Conservation (phyloP, 306 rosid species). For the Coriaria nepalensis region DNA sequence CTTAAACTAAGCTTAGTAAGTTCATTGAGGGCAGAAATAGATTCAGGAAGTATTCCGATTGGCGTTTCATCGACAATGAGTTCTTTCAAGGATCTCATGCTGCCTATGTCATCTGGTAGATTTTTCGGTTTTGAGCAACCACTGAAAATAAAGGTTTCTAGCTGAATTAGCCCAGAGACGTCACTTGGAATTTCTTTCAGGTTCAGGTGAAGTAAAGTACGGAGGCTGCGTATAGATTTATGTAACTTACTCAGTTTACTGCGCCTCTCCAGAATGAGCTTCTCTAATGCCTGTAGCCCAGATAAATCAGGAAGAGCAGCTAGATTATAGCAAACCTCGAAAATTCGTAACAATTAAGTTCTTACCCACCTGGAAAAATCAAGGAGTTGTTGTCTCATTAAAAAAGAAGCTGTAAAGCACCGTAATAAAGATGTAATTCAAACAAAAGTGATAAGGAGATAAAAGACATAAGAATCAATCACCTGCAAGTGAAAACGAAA, state of each 20-base stretch:
- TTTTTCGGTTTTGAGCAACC: constrained; percentile 26
- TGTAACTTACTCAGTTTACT: constrained; percentile 26
- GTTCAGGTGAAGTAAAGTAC: constrained; percentile 31
- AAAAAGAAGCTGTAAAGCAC: too few relatives aligned
- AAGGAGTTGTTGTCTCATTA: neutral
- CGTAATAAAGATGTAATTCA: too few relatives aligned
- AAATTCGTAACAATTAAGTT: constrained; percentile 41
- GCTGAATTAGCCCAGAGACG: constrained; percentile 39
- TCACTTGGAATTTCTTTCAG: constrained; percentile 32
- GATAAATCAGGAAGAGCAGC: constrained; percentile 43
- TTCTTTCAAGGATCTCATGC: constrained; percentile 28
- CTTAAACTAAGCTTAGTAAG: constrained; percentile 35
- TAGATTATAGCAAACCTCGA: constrained; percentile 21
- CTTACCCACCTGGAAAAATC: constrained; percentile 31
- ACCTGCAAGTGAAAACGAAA: constrained; percentile 8
- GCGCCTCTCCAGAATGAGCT: constrained; percentile 38
- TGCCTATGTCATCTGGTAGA: constrained; percentile 33
- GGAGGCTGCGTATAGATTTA: constrained; percentile 34
- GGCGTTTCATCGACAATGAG: constrained; percentile 31
- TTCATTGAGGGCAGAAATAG: constrained; percentile 28
- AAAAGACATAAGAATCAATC: too few relatives aligned
- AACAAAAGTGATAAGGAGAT: too few relatives aligned
- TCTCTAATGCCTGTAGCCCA: constrained; percentile 24
- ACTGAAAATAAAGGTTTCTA: constrained; percentile 36
- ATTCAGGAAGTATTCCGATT: constrained; percentile 30